phyloP scores from a whole-genome alignment of 805 yeast species.

The Nakazawaea anatomiae region DNA sequence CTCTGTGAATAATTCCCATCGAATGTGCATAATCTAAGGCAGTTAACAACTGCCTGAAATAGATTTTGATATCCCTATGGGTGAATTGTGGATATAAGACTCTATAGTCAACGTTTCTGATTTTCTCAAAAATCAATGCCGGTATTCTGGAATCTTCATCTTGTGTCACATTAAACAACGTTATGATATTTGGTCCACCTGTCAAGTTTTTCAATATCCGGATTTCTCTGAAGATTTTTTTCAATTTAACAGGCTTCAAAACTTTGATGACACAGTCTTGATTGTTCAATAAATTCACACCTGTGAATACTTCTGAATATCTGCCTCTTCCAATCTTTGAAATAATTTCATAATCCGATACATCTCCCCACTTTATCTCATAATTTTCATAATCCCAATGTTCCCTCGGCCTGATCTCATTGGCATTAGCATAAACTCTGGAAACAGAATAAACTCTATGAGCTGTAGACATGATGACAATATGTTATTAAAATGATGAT shows the following conservation, averaged over 20 bases:
- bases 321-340: background rate
- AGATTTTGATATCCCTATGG: conserved; percentile 69
- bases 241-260: background rate
- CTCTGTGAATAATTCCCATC: background rate
- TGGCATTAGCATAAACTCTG: background rate
- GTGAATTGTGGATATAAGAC: conserved; percentile 75
- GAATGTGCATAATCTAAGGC: background rate
- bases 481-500: too few species aligned
- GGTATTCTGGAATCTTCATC: conserved; percentile 83
- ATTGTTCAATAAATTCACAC: background rate
- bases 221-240: conserved; percentile 51
- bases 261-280: background rate
- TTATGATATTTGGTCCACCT: conserved; percentile 77
- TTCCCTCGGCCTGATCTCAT: background rate
- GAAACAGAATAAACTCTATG: background rate
- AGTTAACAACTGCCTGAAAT: conserved; percentile 26
- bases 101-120: conserved; percentile 81
- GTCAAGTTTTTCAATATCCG: conserved; percentile 78
- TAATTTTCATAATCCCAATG: background rate
- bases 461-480: background rate
- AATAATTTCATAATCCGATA: background rate
- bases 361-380: background rate
- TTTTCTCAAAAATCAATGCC: conserved; percentile 78
- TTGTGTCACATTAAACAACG: conserved; percentile 72
- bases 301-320: background rate